Evolutionary conservation across 1,284 basidiomycete species (phyloP), one percentile per base, ranked within the genome.

Genomic region (Tetrapyrgos nigripes): DNA sequence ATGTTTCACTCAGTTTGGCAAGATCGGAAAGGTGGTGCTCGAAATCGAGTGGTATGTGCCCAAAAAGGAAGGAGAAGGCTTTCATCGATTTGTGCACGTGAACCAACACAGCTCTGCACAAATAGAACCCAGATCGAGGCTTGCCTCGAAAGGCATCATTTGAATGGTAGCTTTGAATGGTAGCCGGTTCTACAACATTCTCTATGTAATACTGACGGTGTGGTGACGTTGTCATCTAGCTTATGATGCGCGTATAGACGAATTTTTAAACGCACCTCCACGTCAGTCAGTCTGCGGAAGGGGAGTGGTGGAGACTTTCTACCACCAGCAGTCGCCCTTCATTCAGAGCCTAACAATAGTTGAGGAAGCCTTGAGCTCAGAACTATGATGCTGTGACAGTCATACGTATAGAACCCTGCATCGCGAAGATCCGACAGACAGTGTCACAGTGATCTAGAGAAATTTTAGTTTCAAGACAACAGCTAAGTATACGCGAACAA

Each of bases 1-100:
- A 33, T 40, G 13, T n/a, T 40, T n/a, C 14, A 4, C 17, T 40
- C 13, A 40, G 13, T n/a, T 8, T 17, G 19, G 17, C 37, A 40
- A 40, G 19, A 40, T 17, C 14, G 37, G 37, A 40, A 40, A n/a
- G 28, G 28, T 29, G 14, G 26, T 11, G 17, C 26, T 45, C 31
- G 37, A 54, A 62, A 62, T 59, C 48, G 40, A 50, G 43, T n/a
- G 29, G 6, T 10, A 43, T 17, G 48, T 35, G 53, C 17, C 60
- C 57, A 29, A 50, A 40, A 40, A 40, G 37, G 37, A 40, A 40
- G 37, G 5, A 9, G 14, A 17, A 11, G 17, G 13, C 14, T n/a
- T 40, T 40, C 14, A 40, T 40, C 37, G 37, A 40, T 40, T 40
- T 40, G 37, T 40, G 37, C 37, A 40, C 37, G 37, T 40, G 37